These are phyloP conservation scores for Micractinium conductrix DNA, from an alignment of 139 green algal species.

Conservation along the genomic window DNA sequence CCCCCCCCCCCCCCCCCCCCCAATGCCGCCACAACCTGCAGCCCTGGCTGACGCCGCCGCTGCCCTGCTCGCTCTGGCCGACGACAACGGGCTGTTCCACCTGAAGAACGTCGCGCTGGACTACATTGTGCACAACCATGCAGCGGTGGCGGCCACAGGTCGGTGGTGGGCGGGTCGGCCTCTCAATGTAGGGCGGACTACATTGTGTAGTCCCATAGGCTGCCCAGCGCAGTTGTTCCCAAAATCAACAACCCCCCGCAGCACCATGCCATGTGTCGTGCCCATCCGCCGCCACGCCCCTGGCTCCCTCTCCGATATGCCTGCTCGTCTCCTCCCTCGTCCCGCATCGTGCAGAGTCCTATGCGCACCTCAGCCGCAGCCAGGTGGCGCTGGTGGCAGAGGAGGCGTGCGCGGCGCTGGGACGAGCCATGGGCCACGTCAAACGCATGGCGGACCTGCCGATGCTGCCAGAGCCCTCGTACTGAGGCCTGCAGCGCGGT, in stretches of 20 bases:
- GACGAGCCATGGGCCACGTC: slow-evolving; percentile 3
- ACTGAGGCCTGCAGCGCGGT: neutral
- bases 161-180: no score
- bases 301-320: no score
- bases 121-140: slow-evolving; percentile 52
- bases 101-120: slow-evolving; percentile 58
- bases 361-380: slow-evolving; percentile 21
- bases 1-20: neutral
- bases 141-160: neutral
- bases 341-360: slow-evolving; percentile 23
- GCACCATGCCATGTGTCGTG: no score
- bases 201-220: no score
- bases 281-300: no score
- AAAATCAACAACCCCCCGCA: no score
- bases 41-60: slow-evolving; percentile 52
- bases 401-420: slow-evolving; percentile 40
- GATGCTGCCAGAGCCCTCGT: slow-evolving; percentile 27
- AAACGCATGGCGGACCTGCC: neutral
- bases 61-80: slow-evolving; percentile 59
- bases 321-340: neutral
- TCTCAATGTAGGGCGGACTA: no score
- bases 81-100: slow-evolving; percentile 58
- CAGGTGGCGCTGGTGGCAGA: slow-evolving; percentile 50
- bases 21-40: slow-evolving; percentile 7
- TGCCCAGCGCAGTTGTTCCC: no score